Base-by-base conservation (phyloP, 495 filamentous ascomycete species). In the Tuber indicum region DNA sequence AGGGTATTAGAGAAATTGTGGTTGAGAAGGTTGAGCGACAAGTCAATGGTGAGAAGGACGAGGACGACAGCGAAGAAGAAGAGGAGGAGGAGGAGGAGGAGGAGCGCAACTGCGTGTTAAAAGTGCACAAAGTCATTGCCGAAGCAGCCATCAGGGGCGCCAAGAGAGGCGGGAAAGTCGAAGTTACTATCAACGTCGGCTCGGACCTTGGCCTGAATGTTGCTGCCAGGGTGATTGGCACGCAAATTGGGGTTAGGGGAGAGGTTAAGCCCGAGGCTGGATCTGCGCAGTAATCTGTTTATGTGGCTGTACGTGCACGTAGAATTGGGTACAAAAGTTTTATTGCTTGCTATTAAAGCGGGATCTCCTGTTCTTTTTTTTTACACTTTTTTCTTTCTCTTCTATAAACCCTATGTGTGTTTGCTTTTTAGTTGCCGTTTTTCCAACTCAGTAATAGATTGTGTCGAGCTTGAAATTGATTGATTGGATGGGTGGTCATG, bases 81-180 rank as follows among this genome's bases (percentile, higher is more conserved):
- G 94, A 97, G 72, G 92, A 94, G 77, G 91, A 93, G 72, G 92
- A 94, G 77, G 91, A 93, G 72, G 93, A 94, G 83, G 96, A 98
- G 85, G 88, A 89, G 80, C 88, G 93, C 76, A 93, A 96, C 85
- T 92, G 94, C 87, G 88, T 95, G n/a, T 97, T 94, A 92, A 96
- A 95, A 87, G 89, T 94, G 45, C 92, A 92, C 75, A 90, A 87
- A 76, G 87, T 93, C 72, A 89, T 99, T 72, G 94, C 94, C 71
- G 96, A 99, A 87, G 92, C 93, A 17, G 92, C 91, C 45, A 84
- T 98, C 81, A 91, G 88, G 85, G 92, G 87, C 75, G 89, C 94
- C 75, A 93, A 93, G 89, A 94, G 94, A 87, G 92, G 92, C 52
- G 88, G 89, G 79, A 97, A 96, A 87, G 90, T 98, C 78, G 96